Percentiles rank a stretch among this genome's conserved stretches.
Conservation (phyloP, 192 early-diverging fungal species). For the Coemansia sp. region DNA sequence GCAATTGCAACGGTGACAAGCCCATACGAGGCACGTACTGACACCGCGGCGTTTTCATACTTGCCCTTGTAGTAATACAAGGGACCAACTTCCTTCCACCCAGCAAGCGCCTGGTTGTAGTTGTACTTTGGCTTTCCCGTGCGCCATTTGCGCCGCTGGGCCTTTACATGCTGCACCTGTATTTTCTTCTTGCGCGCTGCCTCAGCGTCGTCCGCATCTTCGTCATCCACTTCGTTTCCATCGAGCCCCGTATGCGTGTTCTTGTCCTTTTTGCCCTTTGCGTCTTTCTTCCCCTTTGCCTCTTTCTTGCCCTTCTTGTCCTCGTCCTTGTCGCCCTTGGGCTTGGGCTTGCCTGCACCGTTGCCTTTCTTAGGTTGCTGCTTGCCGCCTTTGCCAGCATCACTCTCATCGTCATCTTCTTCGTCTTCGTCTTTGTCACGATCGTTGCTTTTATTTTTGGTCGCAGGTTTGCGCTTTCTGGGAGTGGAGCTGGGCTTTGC, state of each 20-base stretch:
- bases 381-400: neutral
- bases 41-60: slow-evolving; percentile 30
- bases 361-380: slow-evolving; percentile 1
- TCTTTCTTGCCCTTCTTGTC: slow-evolving; percentile 15
- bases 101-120: slow-evolving; percentile 39
- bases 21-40: neutral
- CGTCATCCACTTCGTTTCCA: slow-evolving; percentile 38
- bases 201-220: slow-evolving; percentile 22
- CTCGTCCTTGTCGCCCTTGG: slow-evolving; percentile 14
- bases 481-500: slow-evolving; percentile 3
- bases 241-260: slow-evolving; percentile 48
- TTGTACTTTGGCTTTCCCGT: slow-evolving; percentile 46
- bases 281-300: slow-evolving; percentile 6
- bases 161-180: slow-evolving; percentile 41
- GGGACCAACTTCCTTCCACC: slow-evolving; percentile 49
- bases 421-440: slow-evolving; percentile 14
- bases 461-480: slow-evolving; percentile 6
- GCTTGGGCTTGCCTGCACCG: neutral
- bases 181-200: slow-evolving; percentile 24
- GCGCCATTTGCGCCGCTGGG: slow-evolving; percentile 43
- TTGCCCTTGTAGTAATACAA: slow-evolving; percentile 49
- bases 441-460: slow-evolving; percentile 8
- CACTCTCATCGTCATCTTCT: neutral
- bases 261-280: slow-evolving; percentile 26
- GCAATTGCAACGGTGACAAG: neutral